Base-by-base conservation (phyloP, 1,284 basidiomycete genomes). In the Earliella scabrosa region DNA sequence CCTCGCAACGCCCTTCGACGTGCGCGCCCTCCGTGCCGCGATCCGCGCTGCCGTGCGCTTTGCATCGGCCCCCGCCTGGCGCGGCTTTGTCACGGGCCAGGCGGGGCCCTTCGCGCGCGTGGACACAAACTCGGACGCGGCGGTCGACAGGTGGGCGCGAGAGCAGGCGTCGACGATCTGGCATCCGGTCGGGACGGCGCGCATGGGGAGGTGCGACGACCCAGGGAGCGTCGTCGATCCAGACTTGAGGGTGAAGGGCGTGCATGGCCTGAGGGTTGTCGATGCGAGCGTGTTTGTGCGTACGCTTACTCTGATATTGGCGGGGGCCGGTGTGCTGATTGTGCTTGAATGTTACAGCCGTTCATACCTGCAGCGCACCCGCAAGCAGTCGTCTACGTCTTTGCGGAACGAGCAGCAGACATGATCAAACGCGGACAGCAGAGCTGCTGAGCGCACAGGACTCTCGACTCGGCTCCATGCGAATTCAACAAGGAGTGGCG, bases 261-360 rank as follows among this genome's bases (percentile, higher is more conserved):
- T 59, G 13, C 26, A 48, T 4, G 68, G 67, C 2, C 52, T 72
- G 39, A 43, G 68, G 1, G 49, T 71, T 18, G 64, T 72, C 14
- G 69, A 71, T 56, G 68, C 68, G n/a, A 66, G 63, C 41, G 64
- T 70, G 4, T 47, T 69, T 3, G 70, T 70, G 47, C 50, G 66
- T 64, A n/a, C 24, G 10, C 23, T 27, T 2, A 7, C 35, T 24
- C 32, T 13, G 4, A 39, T 9, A 23, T n/a, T 34, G 32, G 24
- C 16, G 26, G 10, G 8, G 11, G 8, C 2, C 9, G 11, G 27
- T 27, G 21, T 34, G 2, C 20, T 24, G 49, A 40, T 50, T 50
- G 39, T 41, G 16, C 26, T 20, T 16, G 27, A 8, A 9, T 3
- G 36, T n/a, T 34, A 2, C 20, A 64, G 63, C 59, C 63, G 14